Base-by-base conservation (phyloP, 352 stramenopile species). In the Pelagophyceae sp. region DNA sequence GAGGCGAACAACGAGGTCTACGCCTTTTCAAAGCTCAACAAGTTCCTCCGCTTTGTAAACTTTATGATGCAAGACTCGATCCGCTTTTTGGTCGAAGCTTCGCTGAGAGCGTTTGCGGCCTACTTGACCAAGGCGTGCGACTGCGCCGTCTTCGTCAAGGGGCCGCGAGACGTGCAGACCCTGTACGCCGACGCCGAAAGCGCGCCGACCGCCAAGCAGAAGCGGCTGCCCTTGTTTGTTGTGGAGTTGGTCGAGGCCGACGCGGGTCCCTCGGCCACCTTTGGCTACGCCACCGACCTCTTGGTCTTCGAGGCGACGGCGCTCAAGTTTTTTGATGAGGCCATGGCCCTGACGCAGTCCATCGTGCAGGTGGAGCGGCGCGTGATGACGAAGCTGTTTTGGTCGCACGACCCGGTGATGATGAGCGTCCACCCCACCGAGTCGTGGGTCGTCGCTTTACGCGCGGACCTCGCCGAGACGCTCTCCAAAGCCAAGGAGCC, bases 351-450 rank as follows among this genome's bases (percentile, higher is more conserved):
- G 1, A 72, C 96, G 25, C 88, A 93, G 78, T 88, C 91, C 20
- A 85, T 97, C 6, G 87, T 94, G 45, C 83, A 94, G 1, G 90
- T 98, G 15, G 93, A 98, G 82, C 87, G 94, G 51, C 82, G 87
- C 32, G 91, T 97, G 37, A 97, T 97, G 93, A 92, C 94, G 78
- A 93, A 94, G 77, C 84, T 98, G 0, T 97, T 97, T 67, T 98
- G 93, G 93, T 93, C 89, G 75, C 92, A 91, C 67, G 88, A 96
- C 76, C 93, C 93, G 17, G 88, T 91, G 54, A 87, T 98, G 1
- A 84, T 86, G 11, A 87, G 83, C 69, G 87, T 96, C 0, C 92
- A 88, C 69, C 77, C 82, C n/a, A 91, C 84, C 38, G 92, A 97
- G 87, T 79, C 85, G 0, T 96, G 91, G 91, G 91, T 95, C 0